Evolutionary conservation across 805 yeast genomes (phyloP).

Genomic region (Myxozyma mucilagina): DNA sequence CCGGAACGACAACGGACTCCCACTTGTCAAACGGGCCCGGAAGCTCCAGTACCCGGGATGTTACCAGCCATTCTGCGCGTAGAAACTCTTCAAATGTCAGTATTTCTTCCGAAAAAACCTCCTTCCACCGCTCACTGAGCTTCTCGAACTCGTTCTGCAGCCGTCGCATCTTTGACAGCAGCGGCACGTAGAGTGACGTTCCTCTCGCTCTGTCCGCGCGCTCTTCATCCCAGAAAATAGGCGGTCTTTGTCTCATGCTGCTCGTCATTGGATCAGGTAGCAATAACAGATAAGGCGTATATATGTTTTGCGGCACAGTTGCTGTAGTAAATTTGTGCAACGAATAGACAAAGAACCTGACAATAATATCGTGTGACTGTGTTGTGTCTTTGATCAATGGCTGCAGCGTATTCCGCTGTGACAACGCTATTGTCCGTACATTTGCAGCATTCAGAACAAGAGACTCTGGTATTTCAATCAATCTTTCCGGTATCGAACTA

Average conservation of each 20-base stretch:
- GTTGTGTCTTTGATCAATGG: neutral
- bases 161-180: slow-evolving; percentile 7
- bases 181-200: slow-evolving; percentile 22
- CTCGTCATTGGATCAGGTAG: slow-evolving; percentile 12
- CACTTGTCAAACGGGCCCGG: slow-evolving; percentile 24
- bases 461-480: slow-evolving; percentile 12
- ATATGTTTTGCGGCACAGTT: neutral
- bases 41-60: slow-evolving; percentile 42
- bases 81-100: slow-evolving; percentile 36
- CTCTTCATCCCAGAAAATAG: slow-evolving; percentile 20
- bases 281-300: slow-evolving; percentile 11
- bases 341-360: slow-evolving; percentile 16
- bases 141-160: slow-evolving; percentile 4
- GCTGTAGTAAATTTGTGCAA: slow-evolving; percentile 7
- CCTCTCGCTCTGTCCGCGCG: slow-evolving; percentile 2
- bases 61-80: slow-evolving; percentile 42
- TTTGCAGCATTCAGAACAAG: slow-evolving; percentile 14
- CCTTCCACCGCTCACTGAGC: neutral
- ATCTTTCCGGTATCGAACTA: neutral
- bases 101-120: slow-evolving; percentile 7
- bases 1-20: slow-evolving; percentile 53
- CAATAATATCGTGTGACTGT: slow-evolving; percentile 13
- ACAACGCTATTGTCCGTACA: slow-evolving; percentile 3
- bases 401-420: neutral
- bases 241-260: neutral